These are phyloP conservation scores for Abrus pulchellus DNA, from an alignment of 306 rosid genomes.

Conservation along the genomic window DNA sequence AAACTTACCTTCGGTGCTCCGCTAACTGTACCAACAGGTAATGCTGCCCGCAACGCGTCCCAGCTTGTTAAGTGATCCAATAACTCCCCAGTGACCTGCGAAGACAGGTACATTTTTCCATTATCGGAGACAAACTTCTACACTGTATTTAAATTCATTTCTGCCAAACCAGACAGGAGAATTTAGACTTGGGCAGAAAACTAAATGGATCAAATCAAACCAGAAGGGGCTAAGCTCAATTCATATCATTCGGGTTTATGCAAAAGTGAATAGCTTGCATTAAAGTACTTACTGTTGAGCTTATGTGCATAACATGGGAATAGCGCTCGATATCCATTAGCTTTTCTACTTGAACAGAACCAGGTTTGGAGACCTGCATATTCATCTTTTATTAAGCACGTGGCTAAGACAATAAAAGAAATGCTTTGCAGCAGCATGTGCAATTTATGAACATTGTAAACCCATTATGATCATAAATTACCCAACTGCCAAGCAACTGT, in stretches of 20 bases:
- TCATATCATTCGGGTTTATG: conserved; percentile 21
- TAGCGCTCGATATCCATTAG: conserved; percentile 93
- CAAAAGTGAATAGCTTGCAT: conserved; percentile 3
- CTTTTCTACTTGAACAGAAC: conserved; percentile 89
- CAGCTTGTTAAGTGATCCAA: conserved; percentile 79
- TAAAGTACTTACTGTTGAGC: conserved; percentile 85
- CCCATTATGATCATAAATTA: conserved; percentile 29
- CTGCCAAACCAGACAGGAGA: conserved; percentile 1
- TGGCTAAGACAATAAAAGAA: conserved; percentile 35
- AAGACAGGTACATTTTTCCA: conserved; percentile 21
- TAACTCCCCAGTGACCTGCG: conserved; percentile 92
- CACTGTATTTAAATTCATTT: background rate
- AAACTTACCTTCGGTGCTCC: conserved; percentile 93
- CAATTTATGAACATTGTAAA: conserved; percentile 12
- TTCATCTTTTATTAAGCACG: conserved; percentile 31
- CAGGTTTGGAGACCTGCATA: conserved; percentile 89
- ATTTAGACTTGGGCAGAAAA: background rate
- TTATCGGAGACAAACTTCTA: conserved; percentile 22
- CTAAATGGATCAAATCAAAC: conserved; percentile 32
- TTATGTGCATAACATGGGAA: conserved; percentile 99
- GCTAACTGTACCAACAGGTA: conserved; percentile 98
- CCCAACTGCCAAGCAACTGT: conserved; percentile 9
- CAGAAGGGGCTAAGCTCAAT: conserved; percentile 26
- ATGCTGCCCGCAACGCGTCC: conserved; percentile 92
- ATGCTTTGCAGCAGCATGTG: conserved; percentile 22